Percentiles rank a stretch among this genome's conserved stretches.
Conservation (phyloP, 2,329 filamentous ascomycete genomes). For the Penicillium sclerotiorum region DNA sequence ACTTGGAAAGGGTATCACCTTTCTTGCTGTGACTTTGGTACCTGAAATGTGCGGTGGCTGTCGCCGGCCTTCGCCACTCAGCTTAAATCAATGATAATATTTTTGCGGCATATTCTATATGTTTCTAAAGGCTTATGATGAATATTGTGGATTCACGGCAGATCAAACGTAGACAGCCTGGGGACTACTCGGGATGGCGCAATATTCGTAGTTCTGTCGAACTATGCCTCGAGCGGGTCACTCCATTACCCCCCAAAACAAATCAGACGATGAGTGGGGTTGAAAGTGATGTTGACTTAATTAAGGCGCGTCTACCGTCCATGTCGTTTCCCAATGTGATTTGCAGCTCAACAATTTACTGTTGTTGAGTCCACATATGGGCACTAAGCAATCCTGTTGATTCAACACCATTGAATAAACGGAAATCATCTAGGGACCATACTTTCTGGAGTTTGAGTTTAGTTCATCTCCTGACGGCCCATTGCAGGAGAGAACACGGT, state of each 20-base stretch:
- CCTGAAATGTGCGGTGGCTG: background rate
- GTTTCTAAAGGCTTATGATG: background rate
- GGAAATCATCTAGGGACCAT: background rate
- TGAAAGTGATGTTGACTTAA: background rate
- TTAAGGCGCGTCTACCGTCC: background rate
- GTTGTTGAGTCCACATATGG: background rate
- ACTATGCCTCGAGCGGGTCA: background rate
- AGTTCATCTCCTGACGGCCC: no score
- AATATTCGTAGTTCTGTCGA: background rate
- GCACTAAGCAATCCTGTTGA: background rate
- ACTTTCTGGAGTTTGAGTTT: background rate
- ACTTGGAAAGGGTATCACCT: background rate
- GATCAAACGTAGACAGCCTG: background rate
- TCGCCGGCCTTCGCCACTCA: background rate
- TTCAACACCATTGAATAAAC: background rate
- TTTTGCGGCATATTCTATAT: background rate
- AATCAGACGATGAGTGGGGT: background rate
- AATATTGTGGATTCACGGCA: background rate
- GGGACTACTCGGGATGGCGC: background rate
- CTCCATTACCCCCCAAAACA: background rate
- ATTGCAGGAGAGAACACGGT: no score
- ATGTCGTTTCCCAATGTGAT: background rate
- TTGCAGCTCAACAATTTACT: background rate
- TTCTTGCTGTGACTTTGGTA: background rate
- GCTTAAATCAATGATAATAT: background rate